Base-by-base conservation (phyloP, 2,329 filamentous ascomycete genomes). In the Monilinia polystroma region DNA sequence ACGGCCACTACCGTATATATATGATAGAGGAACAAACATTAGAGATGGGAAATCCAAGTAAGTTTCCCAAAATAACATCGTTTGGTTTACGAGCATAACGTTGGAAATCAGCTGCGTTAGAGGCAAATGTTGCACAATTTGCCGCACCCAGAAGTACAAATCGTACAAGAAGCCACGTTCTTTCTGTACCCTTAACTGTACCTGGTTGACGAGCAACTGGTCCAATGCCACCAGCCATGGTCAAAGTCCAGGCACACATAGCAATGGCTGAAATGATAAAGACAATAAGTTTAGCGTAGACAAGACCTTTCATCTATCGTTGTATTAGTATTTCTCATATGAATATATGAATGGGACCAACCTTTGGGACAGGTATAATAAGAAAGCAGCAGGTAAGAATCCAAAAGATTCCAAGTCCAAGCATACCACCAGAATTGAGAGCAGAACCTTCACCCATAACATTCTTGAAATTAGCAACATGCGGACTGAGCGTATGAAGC, bases 51-150 rank as follows among this genome's bases (percentile, higher is more conserved):
- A 80, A 81, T 26, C 79, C 77, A 26, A 81, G 49, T 3, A 80
- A 11, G 63, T 82, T 79, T 1, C 78, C 79, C 5, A 77, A 41
- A 23, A 82, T 74, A 1, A 79, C 77, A 68, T 82, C 79, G 12
- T 76, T 77, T 1, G 79, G 77, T 53, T 76, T 77, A 0, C 64
- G 71, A 0, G 80, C 77, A 69, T 82, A 82, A 20, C 80, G 75
- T 67, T 81, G 79, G 55, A 81, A 78, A 70, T 82, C 79, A 0
- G 79, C 76, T 4, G 79, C 79, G 68, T 80, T 80, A 51, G 74
- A 77, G n/a, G 74, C 77, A 71, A 76, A 80, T 6, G 76, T 80
- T 10, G 76, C 75, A 53, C 75, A 77, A 67, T 76, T 76, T 47
- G 77, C 74, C 20, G 76, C 71, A 54, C 76, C 76, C 14, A 80